These are phyloP conservation scores for Pyricularia pennisetigena DNA, from an alignment of 2,329 filamentous ascomycete species.

Conservation along the genomic window DNA sequence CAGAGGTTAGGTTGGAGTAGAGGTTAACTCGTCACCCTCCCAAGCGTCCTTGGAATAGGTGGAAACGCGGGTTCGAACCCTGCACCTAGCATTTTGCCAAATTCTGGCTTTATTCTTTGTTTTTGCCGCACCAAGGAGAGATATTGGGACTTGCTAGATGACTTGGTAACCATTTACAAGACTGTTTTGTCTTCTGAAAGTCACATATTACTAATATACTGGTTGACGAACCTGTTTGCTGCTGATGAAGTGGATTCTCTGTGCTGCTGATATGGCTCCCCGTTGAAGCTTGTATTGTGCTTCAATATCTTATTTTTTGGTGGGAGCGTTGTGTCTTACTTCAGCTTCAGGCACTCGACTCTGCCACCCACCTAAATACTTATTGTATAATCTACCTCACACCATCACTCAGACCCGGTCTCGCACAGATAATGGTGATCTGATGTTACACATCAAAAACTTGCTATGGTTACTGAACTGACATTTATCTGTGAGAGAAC, in stretches of 20 bases:
- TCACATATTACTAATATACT: not conserved
- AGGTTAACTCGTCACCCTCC: constrained; percentile 7
- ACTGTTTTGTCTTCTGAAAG: not conserved
- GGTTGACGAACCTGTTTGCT: not conserved
- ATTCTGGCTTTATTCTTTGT: not conserved
- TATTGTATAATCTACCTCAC: not conserved
- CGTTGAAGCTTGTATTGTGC: not conserved
- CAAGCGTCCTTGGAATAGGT: not conserved
- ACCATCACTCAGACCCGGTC: not conserved
- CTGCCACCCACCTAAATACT: no score
- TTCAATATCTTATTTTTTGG: not conserved
- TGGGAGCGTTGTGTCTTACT: not conserved
- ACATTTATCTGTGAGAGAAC: not conserved
- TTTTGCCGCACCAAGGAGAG: not conserved
- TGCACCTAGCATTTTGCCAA: not conserved
- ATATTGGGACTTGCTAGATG: not conserved
- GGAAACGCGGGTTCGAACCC: constrained; percentile 6
- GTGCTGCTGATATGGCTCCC: not conserved
- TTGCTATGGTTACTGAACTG: not conserved
- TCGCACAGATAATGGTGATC: not conserved
- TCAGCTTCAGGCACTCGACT: not conserved
- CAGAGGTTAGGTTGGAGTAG: constrained; percentile 5
- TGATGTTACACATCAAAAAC: not conserved
- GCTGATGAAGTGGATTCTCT: not conserved
- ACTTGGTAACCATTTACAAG: not conserved